Base-by-base conservation (phyloP, 805 yeast species). In the Candida incommunis region DNA sequence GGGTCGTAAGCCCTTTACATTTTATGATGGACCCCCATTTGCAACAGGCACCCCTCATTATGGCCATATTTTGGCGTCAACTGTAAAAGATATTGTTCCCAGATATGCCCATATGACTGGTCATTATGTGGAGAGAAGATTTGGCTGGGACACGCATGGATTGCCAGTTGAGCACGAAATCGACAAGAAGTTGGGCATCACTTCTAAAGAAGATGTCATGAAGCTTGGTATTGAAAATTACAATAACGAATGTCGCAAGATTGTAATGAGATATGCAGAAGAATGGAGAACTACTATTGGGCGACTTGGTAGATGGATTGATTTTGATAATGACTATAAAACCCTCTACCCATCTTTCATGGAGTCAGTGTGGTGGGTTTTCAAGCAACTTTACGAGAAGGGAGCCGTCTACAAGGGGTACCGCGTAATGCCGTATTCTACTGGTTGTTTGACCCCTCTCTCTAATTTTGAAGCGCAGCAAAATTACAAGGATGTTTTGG, bases 81-180 rank as follows among this genome's bases (percentile, higher is more conserved):
- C 99, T 47, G 85, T 88, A 58, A 92, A 90, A 60, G 99, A 92
- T 68, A 85, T 92, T 53, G 90, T 92, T 46, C 98, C 98, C 46
- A 77, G 99, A 61, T 92, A 86, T 61, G 97, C 97, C 48, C 83
- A 94, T 51, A 90, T 92, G 98, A 90, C 83, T 56, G 98, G 98
- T 20, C 81, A 77, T 65, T 85, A 82, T 56, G 98, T 92, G 40
- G 96, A 85, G 67, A 84, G 99, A 69, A 77, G 97, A 58, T 92
- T 92, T 53, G 99, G 99, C 50, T 92, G 99, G 99, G 99, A 92
- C 67, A 92, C 99, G 46, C 99, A 92, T 64, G 99, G 99, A 47
- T 77, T 92, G 52, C 99, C 99, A 43, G 86, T 92, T 47, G 99
- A 92, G 70, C 96, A 92, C 64, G 96, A 90, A 66, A 92, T 92